A percentile compares a stretch with the other conserved stretches of the same genome.
phyloP scores from a whole-genome alignment of 2,329 filamentous ascomycete species.

The Chaetomiaceae sp. region DNA sequence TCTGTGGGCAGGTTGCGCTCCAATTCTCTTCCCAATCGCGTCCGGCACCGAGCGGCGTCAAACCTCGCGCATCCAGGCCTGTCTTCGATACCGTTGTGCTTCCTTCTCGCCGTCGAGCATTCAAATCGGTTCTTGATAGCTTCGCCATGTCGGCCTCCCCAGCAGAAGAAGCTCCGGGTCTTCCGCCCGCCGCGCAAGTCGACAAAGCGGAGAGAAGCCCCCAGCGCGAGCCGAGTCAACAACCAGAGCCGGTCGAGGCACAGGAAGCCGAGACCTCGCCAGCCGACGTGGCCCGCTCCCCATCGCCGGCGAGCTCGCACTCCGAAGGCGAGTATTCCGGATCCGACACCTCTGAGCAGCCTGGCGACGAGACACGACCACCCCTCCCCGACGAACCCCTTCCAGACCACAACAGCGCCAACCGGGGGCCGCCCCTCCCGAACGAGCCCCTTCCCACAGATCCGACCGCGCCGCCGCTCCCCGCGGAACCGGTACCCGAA shows the following conservation, averaged over 20 bases:
- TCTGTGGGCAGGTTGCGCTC: neutral
- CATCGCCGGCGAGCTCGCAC: slow-evolving; percentile 1
- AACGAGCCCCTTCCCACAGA: slow-evolving; percentile 22
- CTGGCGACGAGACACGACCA: slow-evolving; percentile 2
- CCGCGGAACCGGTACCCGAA: slow-evolving; percentile 38
- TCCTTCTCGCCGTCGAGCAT: too few species aligned
- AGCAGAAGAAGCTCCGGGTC: neutral
- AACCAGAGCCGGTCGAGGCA: neutral
- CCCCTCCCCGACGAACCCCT: slow-evolving; percentile 11
- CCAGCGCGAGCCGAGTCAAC: neutral
- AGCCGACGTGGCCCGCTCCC: neutral
- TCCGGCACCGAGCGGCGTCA: neutral
- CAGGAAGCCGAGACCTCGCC: neutral
- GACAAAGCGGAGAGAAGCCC: neutral
- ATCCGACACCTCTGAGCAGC: neutral
- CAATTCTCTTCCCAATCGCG: neutral
- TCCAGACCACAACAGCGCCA: slow-evolving; percentile 3
- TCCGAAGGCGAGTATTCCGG: slow-evolving; percentile 17
- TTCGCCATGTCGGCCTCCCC: slow-evolving; percentile 9
- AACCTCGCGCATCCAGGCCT: too few species aligned
- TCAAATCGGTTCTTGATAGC: neutral
- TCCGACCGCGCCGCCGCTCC: slow-evolving; percentile 35
- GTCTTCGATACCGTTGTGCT: too few species aligned
- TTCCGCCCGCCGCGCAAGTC: neutral
- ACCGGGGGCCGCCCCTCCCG: slow-evolving; percentile 25